A percentile compares a stretch with the other conserved stretches of the same genome.
Evolutionary conservation across 306 rosid species (phyloP).

Genomic region (Cucurbita ficifolia): DNA sequence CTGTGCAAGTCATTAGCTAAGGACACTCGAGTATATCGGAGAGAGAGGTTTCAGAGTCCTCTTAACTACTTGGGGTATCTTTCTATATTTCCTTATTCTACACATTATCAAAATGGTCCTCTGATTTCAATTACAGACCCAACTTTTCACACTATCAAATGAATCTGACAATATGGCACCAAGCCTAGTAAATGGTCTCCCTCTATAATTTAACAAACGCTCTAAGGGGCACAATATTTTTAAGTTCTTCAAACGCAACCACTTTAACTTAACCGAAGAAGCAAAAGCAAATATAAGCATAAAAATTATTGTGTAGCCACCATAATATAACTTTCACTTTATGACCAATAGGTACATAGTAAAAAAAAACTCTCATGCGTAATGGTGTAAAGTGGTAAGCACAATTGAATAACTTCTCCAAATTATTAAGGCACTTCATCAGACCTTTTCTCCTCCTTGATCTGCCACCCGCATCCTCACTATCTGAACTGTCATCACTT

Average conservation of each 20-base stretch:
- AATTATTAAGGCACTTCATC: neutral
- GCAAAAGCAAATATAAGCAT: neutral
- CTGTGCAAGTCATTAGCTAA: neutral
- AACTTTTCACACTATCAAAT: neutral
- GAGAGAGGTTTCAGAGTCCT: neutral
- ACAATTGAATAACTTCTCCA: neutral
- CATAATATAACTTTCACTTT: neutral
- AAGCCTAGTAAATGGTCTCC: neutral
- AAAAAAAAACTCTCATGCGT: neutral
- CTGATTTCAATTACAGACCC: neutral
- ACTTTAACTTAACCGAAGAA: neutral
- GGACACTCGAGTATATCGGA: neutral
- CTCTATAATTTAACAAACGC: neutral
- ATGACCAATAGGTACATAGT: neutral
- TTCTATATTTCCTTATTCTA: neutral
- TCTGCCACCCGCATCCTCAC: slow-evolving; percentile 26
- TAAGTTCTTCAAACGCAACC: neutral
- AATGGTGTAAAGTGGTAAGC: neutral
- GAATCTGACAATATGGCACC: neutral
- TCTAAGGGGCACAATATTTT: neutral
- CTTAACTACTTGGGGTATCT: neutral
- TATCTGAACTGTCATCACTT: slow-evolving; percentile 40
- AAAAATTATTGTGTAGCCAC: neutral
- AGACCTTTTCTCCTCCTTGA: slow-evolving; percentile 44
- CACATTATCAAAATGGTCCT: neutral